Percentiles rank a stretch among this genome's conserved stretches.
Evolutionary conservation across 1,284 basidiomycete genomes (phyloP).

Genomic region (Ustilago cynodontis): DNA sequence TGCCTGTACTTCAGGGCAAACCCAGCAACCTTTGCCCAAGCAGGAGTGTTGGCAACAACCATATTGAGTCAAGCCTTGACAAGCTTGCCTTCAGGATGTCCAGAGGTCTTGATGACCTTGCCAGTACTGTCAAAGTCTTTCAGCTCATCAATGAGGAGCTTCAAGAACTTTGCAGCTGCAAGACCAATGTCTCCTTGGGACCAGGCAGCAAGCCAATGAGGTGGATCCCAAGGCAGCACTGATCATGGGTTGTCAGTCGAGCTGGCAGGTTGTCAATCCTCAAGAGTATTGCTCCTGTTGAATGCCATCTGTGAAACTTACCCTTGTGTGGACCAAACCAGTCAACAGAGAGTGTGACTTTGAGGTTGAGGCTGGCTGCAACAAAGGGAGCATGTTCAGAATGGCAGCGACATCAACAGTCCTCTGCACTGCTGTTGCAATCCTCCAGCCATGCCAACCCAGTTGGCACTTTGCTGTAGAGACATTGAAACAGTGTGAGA

Average conservation of each 20-base stretch:
- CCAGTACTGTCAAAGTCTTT: not conserved
- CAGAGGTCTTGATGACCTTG: not conserved
- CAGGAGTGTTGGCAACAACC: constrained; percentile 9
- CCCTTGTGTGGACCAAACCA: constrained; percentile 18
- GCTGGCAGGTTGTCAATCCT: constrained; percentile 13
- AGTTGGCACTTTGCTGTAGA: too few species aligned
- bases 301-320: not conserved
- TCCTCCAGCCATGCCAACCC: too few species aligned
- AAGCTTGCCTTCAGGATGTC: not conserved
- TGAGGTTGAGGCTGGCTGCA: not conserved
- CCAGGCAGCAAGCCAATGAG: constrained; percentile 13
- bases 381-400: too few species aligned
- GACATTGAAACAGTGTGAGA: too few species aligned
- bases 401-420: too few species aligned
- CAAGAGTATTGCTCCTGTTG: constrained; percentile 5
- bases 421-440: too few species aligned
- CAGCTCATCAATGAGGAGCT: constrained; percentile 12
- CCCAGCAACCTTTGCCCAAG: constrained; percentile 7
- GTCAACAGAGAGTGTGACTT: constrained; percentile 16
- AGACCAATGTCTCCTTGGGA: not conserved
- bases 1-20: not conserved
- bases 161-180: not conserved
- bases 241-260: not conserved
- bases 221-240: constrained; percentile 3
- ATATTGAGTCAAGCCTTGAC: constrained; percentile 1